These are phyloP conservation scores for Metschnikowia arizonensis DNA, from an alignment of 805 yeast species.

Conservation along the genomic window DNA sequence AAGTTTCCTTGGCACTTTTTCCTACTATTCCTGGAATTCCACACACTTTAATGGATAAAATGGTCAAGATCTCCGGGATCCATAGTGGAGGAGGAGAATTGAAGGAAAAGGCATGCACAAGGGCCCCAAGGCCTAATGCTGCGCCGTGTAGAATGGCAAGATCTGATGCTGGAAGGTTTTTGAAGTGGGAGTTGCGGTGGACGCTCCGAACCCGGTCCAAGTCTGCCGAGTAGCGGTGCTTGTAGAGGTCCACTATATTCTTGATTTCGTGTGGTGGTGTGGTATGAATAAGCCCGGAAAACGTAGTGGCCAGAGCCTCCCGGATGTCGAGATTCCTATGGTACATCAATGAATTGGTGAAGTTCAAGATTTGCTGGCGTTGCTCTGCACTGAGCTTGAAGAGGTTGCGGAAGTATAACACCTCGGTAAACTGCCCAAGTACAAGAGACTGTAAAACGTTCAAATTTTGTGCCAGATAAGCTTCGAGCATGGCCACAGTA, in stretches of 20 bases:
- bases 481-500: slow-evolving; percentile 39
- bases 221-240: slow-evolving; percentile 25
- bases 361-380: slow-evolving; percentile 45
- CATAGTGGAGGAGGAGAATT: slow-evolving; percentile 86
- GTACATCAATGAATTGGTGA: slow-evolving; percentile 51
- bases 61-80: slow-evolving; percentile 72
- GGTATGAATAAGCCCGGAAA: slow-evolving; percentile 77
- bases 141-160: slow-evolving; percentile 69
- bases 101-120: slow-evolving; percentile 87
- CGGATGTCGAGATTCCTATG: slow-evolving; percentile 72
- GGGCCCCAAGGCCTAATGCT: slow-evolving; percentile 81
- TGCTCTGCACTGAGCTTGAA: slow-evolving; percentile 48
- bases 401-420: slow-evolving; percentile 65
- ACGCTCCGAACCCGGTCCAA: slow-evolving; percentile 41
- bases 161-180: slow-evolving; percentile 36
- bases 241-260: slow-evolving; percentile 38
- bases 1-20: slow-evolving; percentile 71
- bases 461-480: slow-evolving; percentile 28
- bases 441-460: slow-evolving; percentile 52
- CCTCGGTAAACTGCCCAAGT: slow-evolving; percentile 65
- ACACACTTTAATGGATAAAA: slow-evolving; percentile 66
- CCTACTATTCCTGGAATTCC: slow-evolving; percentile 77
- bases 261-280: slow-evolving; percentile 47
- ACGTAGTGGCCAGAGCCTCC: slow-evolving; percentile 62
- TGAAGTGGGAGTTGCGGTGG: slow-evolving; percentile 38